Base-by-base conservation (phyloP, 1,139 yeast species). In the Yamadazyma spencermartinsiae region DNA sequence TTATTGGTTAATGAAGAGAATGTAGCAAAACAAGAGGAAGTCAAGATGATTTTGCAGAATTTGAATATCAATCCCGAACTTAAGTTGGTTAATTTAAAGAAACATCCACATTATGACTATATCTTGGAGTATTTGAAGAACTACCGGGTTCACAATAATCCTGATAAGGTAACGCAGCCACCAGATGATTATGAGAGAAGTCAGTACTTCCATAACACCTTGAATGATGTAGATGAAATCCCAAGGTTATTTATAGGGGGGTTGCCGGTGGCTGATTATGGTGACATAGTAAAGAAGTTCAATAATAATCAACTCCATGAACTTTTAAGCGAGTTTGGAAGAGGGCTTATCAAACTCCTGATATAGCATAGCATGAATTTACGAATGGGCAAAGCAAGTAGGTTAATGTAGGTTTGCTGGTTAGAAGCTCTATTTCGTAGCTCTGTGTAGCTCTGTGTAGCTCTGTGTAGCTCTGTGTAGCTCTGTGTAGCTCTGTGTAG, bases 201-300 rank as follows among this genome's bases (percentile, higher is more conserved):
- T 17, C 16, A 26, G 3, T 7, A 28, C 16, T 16, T 15, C 7
- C n/a, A 15, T 16, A 16, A 15, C 19, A 28, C 8, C 10, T 26
- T 26, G 11, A 35, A 33, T 17, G 52, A 56, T n/a, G 43, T 37
- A 11, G 50, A 40, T 13, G 48, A 50, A 31, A 58, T 63, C 14
- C 69, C 69, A 1, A 45, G 67, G 15, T 49, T 64, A 25, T 64
- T 63, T 37, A 54, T 64, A 31, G 65, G 66, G 11, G 69, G 68
- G 1, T 41, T 42, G 26, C 69, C 70, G 9, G 44, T 57, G 14
- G 69, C 65, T 9, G 58, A 54, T 25, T 58, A 52, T 37, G 44
- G 50, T 3, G 59, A 59, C 13, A 51, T 62, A 15, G 50, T 63
- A 34, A 48, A 48, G 3, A 52, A 52, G 48, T 44, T 47, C 38